Base-by-base conservation (phyloP, 441 rosid genomes). In the Gossypium davidsonii region DNA sequence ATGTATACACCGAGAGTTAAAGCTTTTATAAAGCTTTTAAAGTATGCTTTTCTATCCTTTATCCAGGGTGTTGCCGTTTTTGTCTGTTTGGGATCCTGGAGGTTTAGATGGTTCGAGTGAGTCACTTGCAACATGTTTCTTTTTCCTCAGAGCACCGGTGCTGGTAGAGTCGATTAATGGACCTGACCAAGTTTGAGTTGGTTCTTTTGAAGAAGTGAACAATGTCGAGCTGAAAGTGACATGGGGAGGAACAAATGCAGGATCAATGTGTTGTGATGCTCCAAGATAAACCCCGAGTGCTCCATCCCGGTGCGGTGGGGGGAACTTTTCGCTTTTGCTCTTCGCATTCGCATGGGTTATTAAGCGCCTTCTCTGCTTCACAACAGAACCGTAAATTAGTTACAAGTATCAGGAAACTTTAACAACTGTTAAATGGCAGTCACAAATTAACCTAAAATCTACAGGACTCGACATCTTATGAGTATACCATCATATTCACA, bases 301-400 rank as follows among this genome's bases (percentile, higher is more conserved):
- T 31, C 97, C 94, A 17, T 92, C 98, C 77, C 92, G 96, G 83
- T 92, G 98, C 0, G 96, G 98, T 4, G 98, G 97, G 59, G 98
- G 98, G 74, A 94, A 94, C 84, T 92, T 94, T 78, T 94, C 97
- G 6, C 97, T 94, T 86, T 94, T 92, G 96, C n/a, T n/a, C n/a
- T n/a, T n/a, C n/a, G n/a, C n/a, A n/a, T n/a, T n/a, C n/a, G n/a
- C n/a, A n/a, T n/a, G n/a, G n/a, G n/a, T n/a, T n/a, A n/a, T n/a
- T n/a, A n/a, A n/a, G n/a, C n/a, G n/a, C n/a, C n/a, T n/a, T n/a
- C n/a, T n/a, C n/a, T n/a, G n/a, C 77, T 74, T 67, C 28, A 76
- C 2, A 42, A 71, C 55, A 59, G 59, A 67, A 46, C 6, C 60
- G 7, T 26, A 26, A 26, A 26, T 34, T 26, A 20, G 28, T 44